A percentile compares a stretch with the other conserved stretches of the same genome.
Evolutionary conservation across 768 basidiomycete species (phyloP).

Genomic region (Saitozyma podzolica): DNA sequence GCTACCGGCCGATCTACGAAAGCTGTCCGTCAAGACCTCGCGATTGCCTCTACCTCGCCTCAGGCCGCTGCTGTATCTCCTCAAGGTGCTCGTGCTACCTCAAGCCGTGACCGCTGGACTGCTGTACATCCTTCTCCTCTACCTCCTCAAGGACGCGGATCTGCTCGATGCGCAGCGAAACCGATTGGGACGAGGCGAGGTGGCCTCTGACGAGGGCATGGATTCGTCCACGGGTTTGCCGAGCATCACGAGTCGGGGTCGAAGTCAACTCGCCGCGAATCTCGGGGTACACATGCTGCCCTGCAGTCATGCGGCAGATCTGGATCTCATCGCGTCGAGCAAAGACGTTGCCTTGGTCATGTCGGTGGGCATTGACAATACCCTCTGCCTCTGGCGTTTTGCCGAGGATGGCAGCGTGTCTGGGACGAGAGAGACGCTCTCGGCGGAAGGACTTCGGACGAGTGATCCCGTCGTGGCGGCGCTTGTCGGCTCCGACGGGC

Average conservation of each 20-base stretch:
- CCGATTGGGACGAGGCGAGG: constrained; percentile 45
- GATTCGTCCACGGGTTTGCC: not conserved
- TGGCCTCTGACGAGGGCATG: constrained; percentile 11
- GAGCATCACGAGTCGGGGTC: not conserved
- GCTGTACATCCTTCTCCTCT: constrained; percentile 75
- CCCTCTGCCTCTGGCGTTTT: constrained; percentile 69
- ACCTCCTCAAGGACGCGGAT: constrained; percentile 87
- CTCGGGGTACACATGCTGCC: constrained; percentile 70
- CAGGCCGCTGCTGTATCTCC: constrained; percentile 67
- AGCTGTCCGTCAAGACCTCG: constrained; percentile 29
- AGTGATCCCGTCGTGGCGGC: constrained; percentile 20
- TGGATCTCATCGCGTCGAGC: constrained; percentile 75
- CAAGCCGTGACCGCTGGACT: constrained; percentile 72
- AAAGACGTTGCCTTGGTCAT: constrained; percentile 66
- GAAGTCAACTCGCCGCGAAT: constrained; percentile 1
- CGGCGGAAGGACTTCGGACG: not conserved
- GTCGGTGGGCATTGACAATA: constrained; percentile 75
- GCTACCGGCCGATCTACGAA: constrained; percentile 41
- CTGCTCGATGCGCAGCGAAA: constrained; percentile 76
- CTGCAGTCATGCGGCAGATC: constrained; percentile 77
- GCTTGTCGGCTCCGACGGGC: constrained; percentile 6
- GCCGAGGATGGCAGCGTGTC: constrained; percentile 37
- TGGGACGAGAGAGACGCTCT: constrained; percentile 31
- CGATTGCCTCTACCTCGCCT: constrained; percentile 43
- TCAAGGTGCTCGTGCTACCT: constrained; percentile 81